phyloP scores from a whole-genome alignment of 768 basidiomycete species.

The Galerina marginata region DNA sequence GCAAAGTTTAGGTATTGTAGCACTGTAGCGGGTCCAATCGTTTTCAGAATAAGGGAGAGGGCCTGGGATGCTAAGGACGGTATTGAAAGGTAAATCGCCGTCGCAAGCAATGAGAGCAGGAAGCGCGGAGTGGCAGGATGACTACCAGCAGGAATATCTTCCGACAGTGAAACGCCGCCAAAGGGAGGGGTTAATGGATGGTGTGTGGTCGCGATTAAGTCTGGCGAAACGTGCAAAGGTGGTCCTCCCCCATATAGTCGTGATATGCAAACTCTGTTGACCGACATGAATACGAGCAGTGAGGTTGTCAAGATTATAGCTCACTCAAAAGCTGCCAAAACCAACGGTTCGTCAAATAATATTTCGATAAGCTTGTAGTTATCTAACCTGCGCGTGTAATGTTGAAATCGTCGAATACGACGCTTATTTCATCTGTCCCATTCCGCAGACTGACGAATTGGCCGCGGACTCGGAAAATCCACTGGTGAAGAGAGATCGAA shows the following conservation, averaged over 20 bases:
- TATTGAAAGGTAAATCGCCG: constrained; percentile 85
- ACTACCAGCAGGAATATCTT: constrained; percentile 50
- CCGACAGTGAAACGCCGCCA: constrained; percentile 34
- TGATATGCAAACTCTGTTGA: constrained; percentile 77
- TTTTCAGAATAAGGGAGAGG: constrained; percentile 69
- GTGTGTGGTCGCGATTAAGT: constrained; percentile 64
- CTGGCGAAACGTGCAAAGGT: constrained; percentile 66
- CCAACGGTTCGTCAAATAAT: constrained; percentile 9
- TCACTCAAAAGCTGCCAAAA: constrained; percentile 81
- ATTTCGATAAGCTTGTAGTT: not conserved
- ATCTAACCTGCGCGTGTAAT: constrained; percentile 84
- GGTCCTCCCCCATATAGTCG: constrained; percentile 90
- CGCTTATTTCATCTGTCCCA: constrained; percentile 61
- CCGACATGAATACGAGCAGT: constrained; percentile 2
- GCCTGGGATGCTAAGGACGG: constrained; percentile 78
- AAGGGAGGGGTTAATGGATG: constrained; percentile 79
- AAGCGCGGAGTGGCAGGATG: constrained; percentile 84
- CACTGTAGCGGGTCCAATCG: constrained; percentile 81
- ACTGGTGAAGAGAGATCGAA: constrained; percentile 83
- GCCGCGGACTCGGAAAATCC: constrained; percentile 71
- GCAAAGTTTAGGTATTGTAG: constrained; percentile 83
- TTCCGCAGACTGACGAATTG: constrained; percentile 26
- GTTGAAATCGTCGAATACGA: constrained; percentile 84
- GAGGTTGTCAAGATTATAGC: constrained; percentile 33
- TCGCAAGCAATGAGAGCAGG: constrained; percentile 86